phyloP scores from a whole-genome alignment of 192 early-diverging fungal species.

The Mortierella claussenii region DNA sequence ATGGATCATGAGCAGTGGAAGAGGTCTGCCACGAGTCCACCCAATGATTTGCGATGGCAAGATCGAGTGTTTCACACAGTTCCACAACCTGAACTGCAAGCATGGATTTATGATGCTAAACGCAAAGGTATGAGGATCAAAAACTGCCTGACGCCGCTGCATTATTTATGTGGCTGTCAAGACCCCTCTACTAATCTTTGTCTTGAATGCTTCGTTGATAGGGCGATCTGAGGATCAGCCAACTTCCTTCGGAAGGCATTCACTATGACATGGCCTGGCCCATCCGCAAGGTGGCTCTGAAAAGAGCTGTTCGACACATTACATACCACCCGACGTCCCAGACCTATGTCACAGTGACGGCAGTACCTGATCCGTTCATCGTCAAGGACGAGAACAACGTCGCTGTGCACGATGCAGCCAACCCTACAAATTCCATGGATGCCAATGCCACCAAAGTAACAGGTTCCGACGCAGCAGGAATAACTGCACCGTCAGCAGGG shows the following conservation, averaged over 20 bases:
- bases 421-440: not conserved
- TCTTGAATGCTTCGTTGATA: conserved; percentile 27
- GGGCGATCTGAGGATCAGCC: conserved; percentile 71
- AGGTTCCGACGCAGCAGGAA: conserved; percentile 3
- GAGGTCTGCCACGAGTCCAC: conserved; percentile 71
- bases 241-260: conserved; percentile 72
- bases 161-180: not conserved
- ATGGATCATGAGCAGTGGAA: conserved; percentile 78
- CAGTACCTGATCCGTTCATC: conserved; percentile 69
- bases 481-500: not conserved
- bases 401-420: conserved; percentile 43
- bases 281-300: conserved; percentile 74
- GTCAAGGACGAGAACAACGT: conserved; percentile 78
- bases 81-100: conserved; percentile 82
- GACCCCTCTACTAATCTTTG: not conserved
- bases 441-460: not conserved
- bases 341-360: conserved; percentile 83
- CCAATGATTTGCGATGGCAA: conserved; percentile 77
- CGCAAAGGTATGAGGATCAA: conserved; percentile 64
- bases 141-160: not conserved
- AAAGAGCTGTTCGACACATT: conserved; percentile 77
- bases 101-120: conserved; percentile 82
- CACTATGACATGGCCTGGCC: conserved; percentile 82
- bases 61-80: conserved; percentile 74
- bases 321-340: conserved; percentile 85